Conservation (phyloP, 495 filamentous ascomycete species). For the Talaromyces trachyspermus region DNA sequence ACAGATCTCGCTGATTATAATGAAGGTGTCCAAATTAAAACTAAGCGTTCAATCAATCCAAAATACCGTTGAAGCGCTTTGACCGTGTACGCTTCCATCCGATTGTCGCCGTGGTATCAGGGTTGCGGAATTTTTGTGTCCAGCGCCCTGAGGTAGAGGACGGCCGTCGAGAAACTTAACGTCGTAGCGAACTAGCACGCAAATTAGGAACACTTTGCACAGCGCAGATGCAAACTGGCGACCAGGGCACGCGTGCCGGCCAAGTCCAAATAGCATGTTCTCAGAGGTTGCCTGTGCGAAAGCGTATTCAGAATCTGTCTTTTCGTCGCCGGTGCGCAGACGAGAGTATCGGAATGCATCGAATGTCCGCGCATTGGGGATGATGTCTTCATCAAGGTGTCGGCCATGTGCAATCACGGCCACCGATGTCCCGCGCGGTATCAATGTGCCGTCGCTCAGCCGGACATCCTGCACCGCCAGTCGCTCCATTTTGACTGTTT, state of each 20-base stretch:
- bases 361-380: neutral
- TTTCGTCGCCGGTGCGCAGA: slow-evolving; percentile 3
- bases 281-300: neutral
- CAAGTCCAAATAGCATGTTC: slow-evolving; percentile 5
- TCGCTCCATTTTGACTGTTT: neutral
- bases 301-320: slow-evolving; percentile 2
- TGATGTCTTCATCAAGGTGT: slow-evolving; percentile 10
- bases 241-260: slow-evolving; percentile 10
- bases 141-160: no score
- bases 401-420: slow-evolving; percentile 2
- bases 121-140: no score
- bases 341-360: slow-evolving; percentile 10
- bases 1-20: no score
- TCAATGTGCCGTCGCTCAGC: slow-evolving; percentile 3
- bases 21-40: no score
- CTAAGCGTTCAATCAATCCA: no score
- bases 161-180: no score
- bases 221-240: slow-evolving; percentile 8
- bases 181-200: slow-evolving; percentile 11
- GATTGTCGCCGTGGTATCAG: no score
- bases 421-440: slow-evolving; percentile 8
- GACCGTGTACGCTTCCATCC: no score
- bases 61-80: no score
- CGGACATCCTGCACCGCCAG: neutral
- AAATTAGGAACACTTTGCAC: slow-evolving; percentile 9